Base-by-base conservation (phyloP, 164 flowering plant species). In the Hamamelis virginiana region DNA sequence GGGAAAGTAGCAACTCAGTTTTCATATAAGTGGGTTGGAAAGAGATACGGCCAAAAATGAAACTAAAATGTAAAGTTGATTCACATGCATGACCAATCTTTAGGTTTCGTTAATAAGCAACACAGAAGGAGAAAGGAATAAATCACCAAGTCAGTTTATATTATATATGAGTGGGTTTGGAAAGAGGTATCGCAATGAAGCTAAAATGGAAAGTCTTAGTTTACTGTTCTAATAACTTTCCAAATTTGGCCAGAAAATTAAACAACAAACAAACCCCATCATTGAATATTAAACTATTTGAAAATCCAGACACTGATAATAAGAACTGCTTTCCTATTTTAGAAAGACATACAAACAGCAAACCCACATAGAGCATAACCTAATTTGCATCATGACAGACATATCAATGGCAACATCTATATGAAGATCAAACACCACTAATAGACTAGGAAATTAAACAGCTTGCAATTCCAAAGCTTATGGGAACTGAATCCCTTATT, bases 401-500 rank as follows among this genome's bases (percentile, higher is more conserved):
- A 50, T 50, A 16, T 50, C n/a, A 4, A 15, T 50, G 15, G 16
- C 15, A 47, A n/a, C 53, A 50, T 50, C 53, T 50, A 50, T 15
- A 50, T 50, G 19, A 50, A 50, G 15, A 50, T 14, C 15, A 50
- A 8, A 14, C 53, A 12, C 13, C 16, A 5, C 16, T 6, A 50
- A 50, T 8, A 15, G 13, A 15, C 16, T 15, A 50, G 16, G 53
- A 16, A 5, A 50, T 8, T 15, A 47, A 18, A 47, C 12, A 47
- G 18, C 58, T 53, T 19, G 25, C 58, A 19, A 53, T 15, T 22
- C 58, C 58, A 53, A 53, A n/a, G 8, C 25, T 22, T 19, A 33
- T 33, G 41, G 58, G 58, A 22, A 53, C 2, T 53, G 43, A 65
- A 51, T 50, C 66, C 47, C 66, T 63, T 63, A 63, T 63, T 62